Base-by-base conservation (phyloP, 768 basidiomycete species). In the Fomitopsis serialis region DNA sequence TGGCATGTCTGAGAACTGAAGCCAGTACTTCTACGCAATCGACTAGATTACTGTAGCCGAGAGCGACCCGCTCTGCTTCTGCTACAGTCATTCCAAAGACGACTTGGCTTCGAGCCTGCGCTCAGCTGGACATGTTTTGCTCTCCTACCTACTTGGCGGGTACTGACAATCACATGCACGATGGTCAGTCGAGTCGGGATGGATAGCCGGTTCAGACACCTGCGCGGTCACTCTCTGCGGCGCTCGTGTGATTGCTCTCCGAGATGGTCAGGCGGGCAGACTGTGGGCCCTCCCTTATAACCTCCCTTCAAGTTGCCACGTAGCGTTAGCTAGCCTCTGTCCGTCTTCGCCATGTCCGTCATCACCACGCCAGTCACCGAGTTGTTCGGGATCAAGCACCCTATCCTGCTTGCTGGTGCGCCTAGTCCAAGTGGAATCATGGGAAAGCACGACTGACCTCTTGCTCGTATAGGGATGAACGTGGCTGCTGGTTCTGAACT, bases 321-420 rank as follows among this genome's bases (percentile, higher is more conserved):
- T 21, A 21, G 22, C 43, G 25, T 21, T 21, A 45, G 43, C 21
- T 19, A 11, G 22, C 11, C 29, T 32, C 29, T 32, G 29, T 29
- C 35, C 23, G 17, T 25, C 47, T 17, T 36, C 53, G 60, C 46
- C 40, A 85, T 86, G 83, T 74, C 84, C 58, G 72, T 76, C 50
- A 85, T 95, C 55, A 72, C 78, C 21, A 95, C 92, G 5, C 89
- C 90, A n/a, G 78, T 95, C 59, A 95, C 92, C 32, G 79, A 93
- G 70, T 75, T 93, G 52, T 94, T 95, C 68, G 84, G 83, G 49
- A 90, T 95, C 69, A 82, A 87, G 72, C 92, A 95, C 65, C 92
- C 92, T 42, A 80, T 95, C 59, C 67, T 95, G 50, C 82, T 95
- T 22, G 92, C 92, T 59, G 92, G 87, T 79, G 55, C 57, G 63